Evolutionary conservation across 768 basidiomycete genomes (phyloP).

Genomic region (Rhizopogon salebrosus): DNA sequence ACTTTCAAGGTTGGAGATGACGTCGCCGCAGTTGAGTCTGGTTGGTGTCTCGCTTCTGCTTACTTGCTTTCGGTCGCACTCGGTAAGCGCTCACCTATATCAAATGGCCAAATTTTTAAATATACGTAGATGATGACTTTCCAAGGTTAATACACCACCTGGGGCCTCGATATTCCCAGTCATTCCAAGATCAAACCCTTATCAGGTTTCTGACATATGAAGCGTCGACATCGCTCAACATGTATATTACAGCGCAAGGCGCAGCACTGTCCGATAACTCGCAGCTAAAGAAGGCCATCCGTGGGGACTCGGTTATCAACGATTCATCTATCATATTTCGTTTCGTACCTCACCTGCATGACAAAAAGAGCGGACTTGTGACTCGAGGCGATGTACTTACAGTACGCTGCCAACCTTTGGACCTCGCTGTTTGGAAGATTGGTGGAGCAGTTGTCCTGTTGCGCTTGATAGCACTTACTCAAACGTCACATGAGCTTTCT

Average conservation of each 20-base stretch:
- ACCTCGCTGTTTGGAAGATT: slow-evolving; percentile 74
- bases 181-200: slow-evolving; percentile 68
- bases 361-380: not conserved
- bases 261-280: slow-evolving; percentile 33
- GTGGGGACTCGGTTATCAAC: slow-evolving; percentile 34
- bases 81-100: slow-evolving; percentile 30
- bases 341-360: slow-evolving; percentile 22
- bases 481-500: slow-evolving; percentile 75
- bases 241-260: slow-evolving; percentile 56
- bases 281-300: slow-evolving; percentile 33
- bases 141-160: slow-evolving; percentile 76
- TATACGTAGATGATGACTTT: slow-evolving; percentile 54
- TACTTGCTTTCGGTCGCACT: slow-evolving; percentile 57
- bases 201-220: slow-evolving; percentile 81
- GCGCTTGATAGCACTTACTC: slow-evolving; percentile 70
- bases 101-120: slow-evolving; percentile 11
- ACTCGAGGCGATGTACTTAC: slow-evolving; percentile 51
- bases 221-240: slow-evolving; percentile 77
- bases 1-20: slow-evolving; percentile 56
- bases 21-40: slow-evolving; percentile 28
- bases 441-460: slow-evolving; percentile 77
- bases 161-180: slow-evolving; percentile 71
- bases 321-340: slow-evolving; percentile 39
- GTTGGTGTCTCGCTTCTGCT: slow-evolving; percentile 66
- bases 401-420: slow-evolving; percentile 59